Conservation (phyloP, 1,284 basidiomycete species). For the Athelia sp. region DNA sequence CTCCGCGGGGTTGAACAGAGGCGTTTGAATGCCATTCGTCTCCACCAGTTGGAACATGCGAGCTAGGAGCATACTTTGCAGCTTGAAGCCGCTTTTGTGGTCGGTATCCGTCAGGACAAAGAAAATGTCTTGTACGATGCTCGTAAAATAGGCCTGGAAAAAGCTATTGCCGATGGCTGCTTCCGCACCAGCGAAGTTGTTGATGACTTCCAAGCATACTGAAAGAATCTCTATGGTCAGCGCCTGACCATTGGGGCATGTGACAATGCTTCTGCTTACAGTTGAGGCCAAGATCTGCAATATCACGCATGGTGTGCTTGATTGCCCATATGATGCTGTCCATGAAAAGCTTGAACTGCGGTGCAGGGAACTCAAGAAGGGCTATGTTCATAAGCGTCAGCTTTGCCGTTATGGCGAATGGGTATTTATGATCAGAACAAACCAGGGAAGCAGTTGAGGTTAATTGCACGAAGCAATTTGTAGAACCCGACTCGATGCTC, state of each 20-base stretch:
- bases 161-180: slow-evolving; percentile 73
- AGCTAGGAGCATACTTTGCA: slow-evolving; percentile 86
- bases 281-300: slow-evolving; percentile 91
- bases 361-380: slow-evolving; percentile 81
- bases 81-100: slow-evolving; percentile 97
- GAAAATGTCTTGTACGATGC: slow-evolving; percentile 94
- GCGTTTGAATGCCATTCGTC: slow-evolving; percentile 75
- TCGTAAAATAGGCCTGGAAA: slow-evolving; percentile 92
- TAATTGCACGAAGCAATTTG: slow-evolving; percentile 92
- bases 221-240: slow-evolving; percentile 6
- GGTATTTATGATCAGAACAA: slow-evolving; percentile 18
- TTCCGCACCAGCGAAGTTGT: slow-evolving; percentile 90
- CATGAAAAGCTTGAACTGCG: slow-evolving; percentile 97
- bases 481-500: slow-evolving; percentile 98
- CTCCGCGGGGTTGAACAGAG: slow-evolving; percentile 80
- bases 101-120: slow-evolving; percentile 97
- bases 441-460: slow-evolving; percentile 95
- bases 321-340: slow-evolving; percentile 99
- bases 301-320: slow-evolving; percentile 99
- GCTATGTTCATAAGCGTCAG: slow-evolving; percentile 39
- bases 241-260: slow-evolving; percentile 1
- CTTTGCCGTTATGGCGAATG: neutral
- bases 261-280: slow-evolving; percentile 45
- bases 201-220: slow-evolving; percentile 94
- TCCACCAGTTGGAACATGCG: slow-evolving; percentile 94